Conservation (phyloP, 495 filamentous ascomycete species). For the Aspergillus diversus region DNA sequence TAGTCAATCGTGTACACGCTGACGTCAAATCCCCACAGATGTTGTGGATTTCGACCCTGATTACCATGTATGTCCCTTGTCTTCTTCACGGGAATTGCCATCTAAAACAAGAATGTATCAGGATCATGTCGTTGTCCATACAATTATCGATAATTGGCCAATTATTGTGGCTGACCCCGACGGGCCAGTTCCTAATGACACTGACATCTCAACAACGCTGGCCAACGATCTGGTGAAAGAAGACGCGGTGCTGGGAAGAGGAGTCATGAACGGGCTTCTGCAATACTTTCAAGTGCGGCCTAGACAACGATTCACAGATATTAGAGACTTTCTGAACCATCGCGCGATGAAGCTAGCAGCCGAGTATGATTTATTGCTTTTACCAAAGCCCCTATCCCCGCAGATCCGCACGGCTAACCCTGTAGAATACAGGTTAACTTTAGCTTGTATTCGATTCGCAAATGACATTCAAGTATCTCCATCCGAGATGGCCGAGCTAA, state of each 20-base stretch:
- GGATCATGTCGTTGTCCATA: neutral
- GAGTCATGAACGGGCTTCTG: slow-evolving; percentile 2
- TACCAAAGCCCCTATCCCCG: too few relatives aligned
- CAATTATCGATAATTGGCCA: neutral
- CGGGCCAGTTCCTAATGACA: neutral
- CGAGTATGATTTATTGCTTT: neutral
- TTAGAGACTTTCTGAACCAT: neutral
- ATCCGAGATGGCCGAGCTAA: neutral
- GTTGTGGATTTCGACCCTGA: neutral
- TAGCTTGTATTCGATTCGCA: neutral
- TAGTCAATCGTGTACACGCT: neutral
- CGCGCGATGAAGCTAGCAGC: neutral
- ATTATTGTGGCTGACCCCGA: neutral
- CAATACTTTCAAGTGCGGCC: neutral
- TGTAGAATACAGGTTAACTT: neutral
- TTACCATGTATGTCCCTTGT: neutral
- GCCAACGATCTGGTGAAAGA: neutral
- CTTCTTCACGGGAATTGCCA: neutral
- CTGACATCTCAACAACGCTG: neutral
- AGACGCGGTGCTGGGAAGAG: neutral
- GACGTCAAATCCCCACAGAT: neutral
- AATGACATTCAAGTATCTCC: neutral
- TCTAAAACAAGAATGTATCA: neutral
- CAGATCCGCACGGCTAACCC: neutral
- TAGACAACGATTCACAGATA: neutral